Evolutionary conservation across 108 stramenopile species (phyloP), one percentile per base, ranked within the genome.

Genomic region (Skeletonema grethae): DNA sequence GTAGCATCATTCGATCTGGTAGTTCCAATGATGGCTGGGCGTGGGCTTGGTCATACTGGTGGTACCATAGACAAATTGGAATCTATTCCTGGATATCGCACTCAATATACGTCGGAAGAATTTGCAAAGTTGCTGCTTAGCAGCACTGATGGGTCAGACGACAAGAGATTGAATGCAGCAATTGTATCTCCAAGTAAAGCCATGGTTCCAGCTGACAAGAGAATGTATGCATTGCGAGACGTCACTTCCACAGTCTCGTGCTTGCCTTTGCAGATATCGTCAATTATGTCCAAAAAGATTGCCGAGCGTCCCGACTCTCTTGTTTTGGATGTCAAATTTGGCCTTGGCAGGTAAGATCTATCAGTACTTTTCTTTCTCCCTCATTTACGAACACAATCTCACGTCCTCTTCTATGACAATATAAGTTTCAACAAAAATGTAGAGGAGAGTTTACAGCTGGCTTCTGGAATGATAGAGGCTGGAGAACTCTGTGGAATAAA

Each of bases 31-130:
- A 89, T 95, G 84, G 90, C 90, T 20, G 94, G 94, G 28, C 80
- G 94, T 22, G 89, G 91, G 11, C 75, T 95, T 39, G 91, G 89
- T 0, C 94, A 95, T 69, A 92, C 94, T 2, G 94, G 94, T 16
- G 94, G 94, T 16, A 95, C 94, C 3, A 86, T 95, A 62, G 94
- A 95, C 72, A 95, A 95, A 63, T 70, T 95, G 16, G 94, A 95
- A 67, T 74, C 69, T 2, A 92, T 95, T 55, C 88, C 87, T 4
- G 94, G 94, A 1, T 89, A 83, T 70, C 63, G 64, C 25, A 79
- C 85, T 15, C 60, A 82, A 29, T 72, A 80, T 15, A 39, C 61
- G 34, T 74, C 73, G 2, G 63, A 75, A 1, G 82, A 90, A 30
- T 92, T 92, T 79, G 70, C 82, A 56, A 16, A 61, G 1, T 35